These are phyloP conservation scores for Sphaerostilbella broomeana DNA, from an alignment of 2,329 filamentous ascomycete species.

Conservation along the genomic window DNA sequence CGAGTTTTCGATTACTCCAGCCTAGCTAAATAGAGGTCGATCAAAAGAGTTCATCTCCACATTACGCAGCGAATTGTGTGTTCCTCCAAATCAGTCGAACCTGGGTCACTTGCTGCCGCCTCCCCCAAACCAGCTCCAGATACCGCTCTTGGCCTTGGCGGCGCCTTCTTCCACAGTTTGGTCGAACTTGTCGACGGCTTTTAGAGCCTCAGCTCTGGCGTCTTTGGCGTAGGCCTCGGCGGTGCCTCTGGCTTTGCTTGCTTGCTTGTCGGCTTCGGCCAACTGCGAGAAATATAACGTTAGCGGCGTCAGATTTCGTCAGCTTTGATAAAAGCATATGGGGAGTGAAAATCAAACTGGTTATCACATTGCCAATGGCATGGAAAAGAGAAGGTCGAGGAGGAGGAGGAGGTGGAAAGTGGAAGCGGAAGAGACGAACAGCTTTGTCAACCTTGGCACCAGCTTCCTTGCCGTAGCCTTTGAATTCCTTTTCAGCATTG, in stretches of 20 bases:
- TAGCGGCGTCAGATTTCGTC: too few species aligned
- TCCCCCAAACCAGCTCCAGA: constrained; percentile 86
- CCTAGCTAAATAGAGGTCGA: too few species aligned
- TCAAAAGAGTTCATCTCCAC: too few species aligned
- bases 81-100: too few species aligned
- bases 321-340: too few species aligned
- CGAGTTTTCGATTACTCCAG: neutral
- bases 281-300: constrained; percentile 18
- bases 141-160: constrained; percentile 72
- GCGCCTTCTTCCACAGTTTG: constrained; percentile 72
- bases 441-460: constrained; percentile 62
- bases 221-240: constrained; percentile 56
- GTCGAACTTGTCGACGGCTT: constrained; percentile 78
- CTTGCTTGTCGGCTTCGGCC: constrained; percentile 56
- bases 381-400: neutral
- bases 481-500: constrained; percentile 58
- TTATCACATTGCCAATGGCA: too few species aligned
- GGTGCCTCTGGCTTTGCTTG: constrained; percentile 55
- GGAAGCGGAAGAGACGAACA: constrained; percentile 42
- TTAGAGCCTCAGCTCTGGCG: constrained; percentile 55
- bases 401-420: neutral
- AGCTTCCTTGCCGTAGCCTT: constrained; percentile 38
- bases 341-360: too few species aligned
- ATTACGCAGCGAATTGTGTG: too few species aligned
- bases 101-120: constrained; percentile 42